Base-by-base conservation (phyloP, 441 rosid genomes). In the Pelargonium citronellum region DNA sequence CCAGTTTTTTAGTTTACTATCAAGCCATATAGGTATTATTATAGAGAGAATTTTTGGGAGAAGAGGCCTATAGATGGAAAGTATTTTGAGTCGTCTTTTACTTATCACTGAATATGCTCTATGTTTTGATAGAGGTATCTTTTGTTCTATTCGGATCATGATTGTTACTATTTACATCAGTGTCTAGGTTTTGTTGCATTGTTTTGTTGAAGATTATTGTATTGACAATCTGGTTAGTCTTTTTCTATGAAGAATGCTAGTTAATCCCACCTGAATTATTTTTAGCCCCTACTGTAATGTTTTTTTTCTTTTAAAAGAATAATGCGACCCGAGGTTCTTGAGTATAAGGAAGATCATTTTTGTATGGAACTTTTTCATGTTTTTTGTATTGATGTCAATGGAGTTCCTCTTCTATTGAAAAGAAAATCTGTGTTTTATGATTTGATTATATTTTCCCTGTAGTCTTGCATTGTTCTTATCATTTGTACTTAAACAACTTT, bases 41-140 rank as follows among this genome's bases (percentile, higher is more conserved):
- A 49, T 15, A 12, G 57, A 37, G 34, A 27, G 39, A 30, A 47
- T 20, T 62, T 73, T 30, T 60, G 60, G 57, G 57, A 39, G 71
- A 62, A 67, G 47, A 39, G 20, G 22, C 20, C 37, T n/a, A 16
- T 17, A 68, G 71, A 51, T 63, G 57, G 24, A 61, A 41, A 73
- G 57, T 51, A 41, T 20, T 62, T 24, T 20, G 8, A 41, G 19
- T 61, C 30, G 19, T 67, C 62, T 60, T 27, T 67, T 3, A 5
- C 7, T 27, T 49, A 16, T 49, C 2, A 49, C 16, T 7, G 16
- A 49, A 47, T 67, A 44, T 53, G 49, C 55, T 37, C 15, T 62
- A 19, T 71, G 44, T 9, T 16, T 46, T 39, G 63, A 30, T 0
- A 20, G 51, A 73, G 71, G 16, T 46, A 0, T 43, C 20, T 27